phyloP scores from a whole-genome alignment of 2,329 filamentous ascomycete species.

The Nemania bipapillata region DNA sequence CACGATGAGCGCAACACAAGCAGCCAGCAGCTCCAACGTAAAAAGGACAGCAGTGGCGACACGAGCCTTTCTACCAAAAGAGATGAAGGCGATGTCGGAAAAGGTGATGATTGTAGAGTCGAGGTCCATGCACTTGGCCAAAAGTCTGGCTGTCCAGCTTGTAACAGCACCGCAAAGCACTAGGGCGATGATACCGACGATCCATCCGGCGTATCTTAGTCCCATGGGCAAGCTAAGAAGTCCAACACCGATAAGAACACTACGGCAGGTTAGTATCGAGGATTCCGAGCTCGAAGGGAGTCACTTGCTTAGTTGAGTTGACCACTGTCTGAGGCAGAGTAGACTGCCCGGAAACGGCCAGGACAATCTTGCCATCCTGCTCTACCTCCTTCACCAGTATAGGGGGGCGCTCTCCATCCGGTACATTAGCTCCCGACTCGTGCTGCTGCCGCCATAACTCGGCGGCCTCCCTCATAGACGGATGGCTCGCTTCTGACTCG shows the following conservation, averaged over 20 bases:
- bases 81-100: constrained; percentile 90
- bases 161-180: constrained; percentile 79
- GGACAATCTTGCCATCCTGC: constrained; percentile 84
- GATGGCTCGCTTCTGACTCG: constrained; percentile 54
- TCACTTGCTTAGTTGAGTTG: constrained; percentile 82
- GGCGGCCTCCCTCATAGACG: constrained; percentile 63
- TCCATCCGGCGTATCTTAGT: constrained; percentile 87
- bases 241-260: constrained; percentile 87
- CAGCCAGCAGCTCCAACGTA: constrained; percentile 84
- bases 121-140: constrained; percentile 88
- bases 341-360: constrained; percentile 90
- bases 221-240: constrained; percentile 89
- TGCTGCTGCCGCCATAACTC: constrained; percentile 66
- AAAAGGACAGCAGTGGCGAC: constrained; percentile 87
- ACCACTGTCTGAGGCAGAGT: constrained; percentile 95
- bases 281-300: background rate
- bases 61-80: constrained; percentile 84
- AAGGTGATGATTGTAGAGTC: constrained; percentile 90
- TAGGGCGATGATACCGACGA: constrained; percentile 81
- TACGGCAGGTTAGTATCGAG: constrained; percentile 43
- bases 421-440: constrained; percentile 58
- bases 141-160: constrained; percentile 83
- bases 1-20: constrained; percentile 75
- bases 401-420: constrained; percentile 73
- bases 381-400: constrained; percentile 90